A percentile compares a stretch with the other conserved stretches of the same genome.
These are phyloP conservation scores for Debaryomyces udenii DNA, from an alignment of 1,139 yeast species.

Conservation along the genomic window DNA sequence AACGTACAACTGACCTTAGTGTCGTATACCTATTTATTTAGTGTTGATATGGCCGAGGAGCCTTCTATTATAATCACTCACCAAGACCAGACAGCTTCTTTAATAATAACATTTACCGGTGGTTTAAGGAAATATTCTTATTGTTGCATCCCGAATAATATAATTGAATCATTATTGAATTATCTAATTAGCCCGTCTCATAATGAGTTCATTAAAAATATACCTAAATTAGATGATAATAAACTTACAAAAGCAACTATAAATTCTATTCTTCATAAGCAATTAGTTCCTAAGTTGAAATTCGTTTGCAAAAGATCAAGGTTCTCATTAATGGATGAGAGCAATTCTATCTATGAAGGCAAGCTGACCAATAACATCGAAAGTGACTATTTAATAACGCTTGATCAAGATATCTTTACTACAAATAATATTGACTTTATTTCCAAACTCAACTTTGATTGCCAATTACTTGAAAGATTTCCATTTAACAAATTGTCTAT, in stretches of 20 bases:
- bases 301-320: slow-evolving; percentile 53
- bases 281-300: slow-evolving; percentile 50
- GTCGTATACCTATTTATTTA: slow-evolving; percentile 27
- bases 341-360: slow-evolving; percentile 17
- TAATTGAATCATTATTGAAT: slow-evolving; percentile 28
- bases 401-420: slow-evolving; percentile 41
- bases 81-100: slow-evolving; percentile 26
- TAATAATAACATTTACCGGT: slow-evolving; percentile 42
- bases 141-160: slow-evolving; percentile 41
- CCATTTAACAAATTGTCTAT: slow-evolving; percentile 41
- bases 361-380: slow-evolving; percentile 11
- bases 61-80: slow-evolving; percentile 42
- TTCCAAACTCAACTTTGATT: slow-evolving; percentile 18
- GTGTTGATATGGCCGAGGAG: slow-evolving; percentile 23
- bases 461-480: slow-evolving; percentile 31
- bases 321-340: slow-evolving; percentile 35
- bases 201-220: slow-evolving; percentile 19
- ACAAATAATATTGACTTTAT: slow-evolving; percentile 28
- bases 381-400: slow-evolving; percentile 40
- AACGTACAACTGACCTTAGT: slow-evolving; percentile 16
- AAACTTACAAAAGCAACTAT: slow-evolving; percentile 50
- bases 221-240: not conserved
- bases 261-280: slow-evolving; percentile 53
- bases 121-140: slow-evolving; percentile 47
- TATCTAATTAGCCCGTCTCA: slow-evolving; percentile 27